Percentiles rank a stretch among this genome's conserved stretches.
phyloP scores from a whole-genome alignment of 225 moss, liverwort and hornwort genomes.

The Straminergon stramineum region DNA sequence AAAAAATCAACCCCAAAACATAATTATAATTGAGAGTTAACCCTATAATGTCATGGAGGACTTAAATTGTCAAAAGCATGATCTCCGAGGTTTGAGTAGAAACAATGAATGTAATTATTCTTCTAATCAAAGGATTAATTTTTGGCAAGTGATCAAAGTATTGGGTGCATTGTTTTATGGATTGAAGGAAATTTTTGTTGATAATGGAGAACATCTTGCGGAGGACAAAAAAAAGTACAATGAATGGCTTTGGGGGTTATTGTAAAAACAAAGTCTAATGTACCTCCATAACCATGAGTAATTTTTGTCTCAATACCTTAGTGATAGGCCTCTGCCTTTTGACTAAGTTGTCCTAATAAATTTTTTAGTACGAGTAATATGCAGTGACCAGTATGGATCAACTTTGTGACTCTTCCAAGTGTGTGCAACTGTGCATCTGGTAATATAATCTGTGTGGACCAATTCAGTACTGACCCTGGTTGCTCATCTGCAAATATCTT shows the following conservation, averaged over 20 bases:
- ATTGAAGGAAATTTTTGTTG: too few relatives aligned
- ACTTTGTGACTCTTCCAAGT: neutral
- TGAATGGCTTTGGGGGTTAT: neutral
- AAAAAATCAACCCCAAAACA: neutral
- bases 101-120: neutral
- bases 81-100: neutral
- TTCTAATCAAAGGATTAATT: neutral
- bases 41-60: accelerated
- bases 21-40: neutral
- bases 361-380: too few relatives aligned
- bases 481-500: neutral
- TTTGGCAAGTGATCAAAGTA: neutral
- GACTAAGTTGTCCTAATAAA: neutral
- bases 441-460: neutral
- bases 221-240: too few relatives aligned
- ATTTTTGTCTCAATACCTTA: neutral
- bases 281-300: too few relatives aligned
- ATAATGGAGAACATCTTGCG: accelerated
- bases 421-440: neutral
- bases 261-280: neutral
- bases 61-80: too few relatives aligned
- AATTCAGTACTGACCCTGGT: neutral
- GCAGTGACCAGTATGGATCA: neutral
- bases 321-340: neutral
- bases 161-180: neutral